Base-by-base conservation (phyloP, 306 rosid genomes). In the Lathyrus tuberosus region DNA sequence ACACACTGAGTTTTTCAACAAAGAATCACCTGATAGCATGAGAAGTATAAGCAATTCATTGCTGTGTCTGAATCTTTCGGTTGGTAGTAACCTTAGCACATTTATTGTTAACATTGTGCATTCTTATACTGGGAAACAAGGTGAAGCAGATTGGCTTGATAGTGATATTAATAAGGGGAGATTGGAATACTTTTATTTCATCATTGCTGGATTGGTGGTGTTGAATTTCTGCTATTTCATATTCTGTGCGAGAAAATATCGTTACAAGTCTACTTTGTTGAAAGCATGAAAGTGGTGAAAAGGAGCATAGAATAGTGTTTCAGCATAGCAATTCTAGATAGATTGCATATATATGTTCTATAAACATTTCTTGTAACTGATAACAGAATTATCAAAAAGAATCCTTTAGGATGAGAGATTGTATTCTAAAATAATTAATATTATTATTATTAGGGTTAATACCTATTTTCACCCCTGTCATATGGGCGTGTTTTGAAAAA, bases 1-100 rank as follows among this genome's bases (percentile, higher is more conserved):
- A 1, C 75, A 72, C 57, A 82, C 76, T 10, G 88, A 82, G 26
- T 77, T 85, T 62, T 88, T 77, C 74, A 88, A 86, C 84, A 41
- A 9, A 2, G 85, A 85, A 65, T 71, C 76, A 8, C 88, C 95
- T 10, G 79, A 67, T 11, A 66, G 65, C 5, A 78, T 88, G 88
- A 84, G 51, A 26, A 85, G 88, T 26, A 14, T 85, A 1, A 81
- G 76, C 13, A 81, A 76, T 22, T 76, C 90, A 14, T 42, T 81
- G 69, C n/a, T 79, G 1, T 74, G 56, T 37, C 62, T 84, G 0
- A 67, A 79, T 18, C 4, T 33, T 3, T 71, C 88, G 0, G 69
- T 59, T 56, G 78, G 77, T 4, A 79, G 83, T 62, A 77, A 79
- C 66, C 8, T 81, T 14, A 67, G 74, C 61, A 84, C 69, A 20